Conservation (phyloP, 2,329 filamentous ascomycete genomes). For the Thielaviopsis punctulata region DNA sequence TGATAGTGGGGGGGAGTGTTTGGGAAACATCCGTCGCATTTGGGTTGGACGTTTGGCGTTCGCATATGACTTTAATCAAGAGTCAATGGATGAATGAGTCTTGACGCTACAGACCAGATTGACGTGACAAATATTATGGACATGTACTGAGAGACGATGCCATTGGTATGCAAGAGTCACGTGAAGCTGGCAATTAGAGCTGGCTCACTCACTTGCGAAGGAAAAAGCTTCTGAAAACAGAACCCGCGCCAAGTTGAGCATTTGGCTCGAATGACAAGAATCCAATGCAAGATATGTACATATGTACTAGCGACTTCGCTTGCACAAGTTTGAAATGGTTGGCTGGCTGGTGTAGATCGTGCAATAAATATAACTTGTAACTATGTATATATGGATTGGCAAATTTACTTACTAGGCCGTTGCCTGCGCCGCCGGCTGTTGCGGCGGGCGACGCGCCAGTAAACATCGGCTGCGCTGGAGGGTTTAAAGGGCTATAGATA, state of each 20-base stretch:
- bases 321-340: neutral
- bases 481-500: conserved; percentile 11
- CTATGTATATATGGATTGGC: too few relatives aligned
- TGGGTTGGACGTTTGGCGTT: neutral
- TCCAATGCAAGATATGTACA: neutral
- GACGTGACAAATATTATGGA: neutral
- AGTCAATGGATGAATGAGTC: too few relatives aligned
- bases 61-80: neutral
- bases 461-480: conserved; percentile 12
- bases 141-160: too few relatives aligned
- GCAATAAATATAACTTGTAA: too few relatives aligned
- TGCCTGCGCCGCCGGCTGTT: conserved; percentile 16
- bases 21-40: neutral
- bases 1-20: neutral
- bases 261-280: too few relatives aligned
- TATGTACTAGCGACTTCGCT: neutral
- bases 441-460: conserved; percentile 19
- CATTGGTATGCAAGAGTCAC: too few relatives aligned
- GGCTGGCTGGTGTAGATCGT: too few relatives aligned
- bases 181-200: too few relatives aligned
- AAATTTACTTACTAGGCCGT: conserved; percentile 18
- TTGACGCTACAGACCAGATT: too few relatives aligned
- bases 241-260: too few relatives aligned
- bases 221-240: neutral
- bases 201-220: neutral